Percentiles rank a stretch among this genome's conserved stretches.
These are phyloP conservation scores for Noccaea bulbosa DNA, from an alignment of 345 rosid species.

Conservation along the genomic window DNA sequence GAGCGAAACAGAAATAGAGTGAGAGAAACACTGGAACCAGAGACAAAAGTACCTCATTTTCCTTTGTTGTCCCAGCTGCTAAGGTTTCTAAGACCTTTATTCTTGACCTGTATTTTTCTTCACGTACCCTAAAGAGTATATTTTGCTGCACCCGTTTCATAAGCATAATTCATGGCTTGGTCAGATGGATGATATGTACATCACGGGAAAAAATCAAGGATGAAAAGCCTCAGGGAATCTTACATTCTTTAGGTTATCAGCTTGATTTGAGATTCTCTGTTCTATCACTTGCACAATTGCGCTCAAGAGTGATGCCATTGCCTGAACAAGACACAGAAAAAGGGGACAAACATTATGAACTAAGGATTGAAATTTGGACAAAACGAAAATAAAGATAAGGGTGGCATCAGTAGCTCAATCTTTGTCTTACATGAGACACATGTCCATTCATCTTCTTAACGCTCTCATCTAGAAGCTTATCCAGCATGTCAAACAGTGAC, in stretches of 20 bases:
- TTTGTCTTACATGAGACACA: constrained; percentile 65
- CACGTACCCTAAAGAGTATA: constrained; percentile 60
- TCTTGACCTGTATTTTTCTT: constrained; percentile 77
- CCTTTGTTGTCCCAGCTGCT: constrained; percentile 69
- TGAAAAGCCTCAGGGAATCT: constrained; percentile 35
- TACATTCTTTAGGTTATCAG: constrained; percentile 77
- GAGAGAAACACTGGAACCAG: constrained; percentile 23
- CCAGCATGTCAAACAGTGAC: constrained; percentile 65
- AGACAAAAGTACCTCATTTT: constrained; percentile 65
- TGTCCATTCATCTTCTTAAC: constrained; percentile 69
- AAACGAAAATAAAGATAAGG: constrained; percentile 23
- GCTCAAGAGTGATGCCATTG: constrained; percentile 62
- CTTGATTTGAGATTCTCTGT: constrained; percentile 71
- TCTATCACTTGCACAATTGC: constrained; percentile 70
- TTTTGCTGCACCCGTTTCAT: constrained; percentile 67
- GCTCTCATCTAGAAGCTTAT: constrained; percentile 71
- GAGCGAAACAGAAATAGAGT: background rate
- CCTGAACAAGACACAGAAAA: constrained; percentile 40
- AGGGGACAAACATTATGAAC: constrained; percentile 16
- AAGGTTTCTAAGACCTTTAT: constrained; percentile 78
- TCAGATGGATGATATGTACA: constrained; percentile 29
- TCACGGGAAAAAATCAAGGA: constrained; percentile 10
- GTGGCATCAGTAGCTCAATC: constrained; percentile 27
- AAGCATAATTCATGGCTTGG: constrained; percentile 36
- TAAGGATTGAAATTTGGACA: constrained; percentile 16